Evolutionary conservation across 148 eudicot species (phyloP), one percentile per base, ranked within the genome.

Genomic region (Rhododendron kiyosumense): DNA sequence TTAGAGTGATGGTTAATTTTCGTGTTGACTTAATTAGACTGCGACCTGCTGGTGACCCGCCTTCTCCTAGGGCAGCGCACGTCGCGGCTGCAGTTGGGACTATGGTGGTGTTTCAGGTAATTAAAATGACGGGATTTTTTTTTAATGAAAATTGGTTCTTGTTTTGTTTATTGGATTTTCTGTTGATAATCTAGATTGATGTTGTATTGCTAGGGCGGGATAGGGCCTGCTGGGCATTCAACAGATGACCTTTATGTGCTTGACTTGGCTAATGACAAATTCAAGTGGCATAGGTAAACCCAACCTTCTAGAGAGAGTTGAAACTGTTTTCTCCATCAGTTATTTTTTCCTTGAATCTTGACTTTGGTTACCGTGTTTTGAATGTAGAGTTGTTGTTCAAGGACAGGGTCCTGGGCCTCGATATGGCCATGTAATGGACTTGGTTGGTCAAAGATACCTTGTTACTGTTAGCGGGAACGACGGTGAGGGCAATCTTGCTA

Each of bases 101-200:
- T 22, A 94, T 97, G 98, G 98, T 97, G 86, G 99, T 95, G 15
- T 95, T 97, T 94, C 99, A 97, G 97, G 99, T 97, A 88, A 92
- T 86, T 81, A 69, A 85, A 78, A 59, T 45, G 28, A 38, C 36
- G 69, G 75, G 24, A 13, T 85, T 20, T 17, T 54, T 14, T 15
- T 18, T 30, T 36, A 71, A 71, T 3, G 34, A 61, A 28, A 34
- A 65, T 82, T 51, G 52, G 54, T 85, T 45, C 14, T 41, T 49
- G 24, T 34, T 43, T 65, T 36, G 41, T 11, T 7, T 73, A 17
- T 61, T 83, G 49, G 36, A 4, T 82, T 18, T 32, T 75, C 26
- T 48, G 36, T 18, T 28, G 69, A 46, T 79, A 12, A 61, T 65
- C 36, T 28, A 7, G 20, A 52, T 24, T 52, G 67, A 48, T 75